phyloP scores from a whole-genome alignment of 2,329 filamentous ascomycete species.

The Ustulina deusta region DNA sequence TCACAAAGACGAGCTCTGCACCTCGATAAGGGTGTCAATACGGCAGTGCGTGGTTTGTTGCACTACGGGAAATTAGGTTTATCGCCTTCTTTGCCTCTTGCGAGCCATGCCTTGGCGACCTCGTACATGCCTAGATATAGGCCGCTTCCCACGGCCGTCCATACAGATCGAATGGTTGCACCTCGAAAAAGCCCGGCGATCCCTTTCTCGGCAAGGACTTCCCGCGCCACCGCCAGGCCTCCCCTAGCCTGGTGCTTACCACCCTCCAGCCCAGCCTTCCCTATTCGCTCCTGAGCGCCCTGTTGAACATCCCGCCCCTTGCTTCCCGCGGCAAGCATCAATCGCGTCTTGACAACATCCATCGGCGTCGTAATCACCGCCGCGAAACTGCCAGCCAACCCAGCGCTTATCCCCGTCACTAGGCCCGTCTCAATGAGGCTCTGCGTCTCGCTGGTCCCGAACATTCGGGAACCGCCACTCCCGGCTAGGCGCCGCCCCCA shows the following conservation, averaged over 20 bases:
- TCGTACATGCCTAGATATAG: conserved; percentile 91
- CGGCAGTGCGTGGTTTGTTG: conserved; percentile 2
- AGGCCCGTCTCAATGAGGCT: conserved; percentile 72
- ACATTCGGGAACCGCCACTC: conserved; percentile 44
- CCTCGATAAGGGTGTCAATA: neutral
- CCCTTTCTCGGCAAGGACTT: conserved; percentile 76
- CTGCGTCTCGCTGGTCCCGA: conserved; percentile 50
- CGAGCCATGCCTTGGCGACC: conserved; percentile 75
- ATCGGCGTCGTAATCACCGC: conserved; percentile 88
- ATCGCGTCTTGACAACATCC: conserved; percentile 84
- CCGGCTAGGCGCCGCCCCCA: conserved; percentile 48
- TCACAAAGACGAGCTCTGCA: conserved; percentile 10
- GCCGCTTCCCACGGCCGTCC: conserved; percentile 86
- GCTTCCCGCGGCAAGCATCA: conserved; percentile 51
- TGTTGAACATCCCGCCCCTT: conserved; percentile 46
- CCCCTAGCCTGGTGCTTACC: conserved; percentile 43
- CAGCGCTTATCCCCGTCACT: conserved; percentile 80
- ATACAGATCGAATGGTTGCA: conserved; percentile 76
- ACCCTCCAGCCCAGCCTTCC: conserved; percentile 49
- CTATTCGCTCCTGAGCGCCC: conserved; percentile 45
- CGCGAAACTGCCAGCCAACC: conserved; percentile 77
- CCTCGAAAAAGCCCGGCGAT: conserved; percentile 82
- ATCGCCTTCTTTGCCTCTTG: conserved; percentile 58
- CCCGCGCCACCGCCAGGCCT: conserved; percentile 70
- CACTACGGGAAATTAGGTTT: conserved; percentile 45